Evolutionary conservation across 2,329 filamentous ascomycete species (phyloP).

Genomic region (Alternaria ethzedia): DNA sequence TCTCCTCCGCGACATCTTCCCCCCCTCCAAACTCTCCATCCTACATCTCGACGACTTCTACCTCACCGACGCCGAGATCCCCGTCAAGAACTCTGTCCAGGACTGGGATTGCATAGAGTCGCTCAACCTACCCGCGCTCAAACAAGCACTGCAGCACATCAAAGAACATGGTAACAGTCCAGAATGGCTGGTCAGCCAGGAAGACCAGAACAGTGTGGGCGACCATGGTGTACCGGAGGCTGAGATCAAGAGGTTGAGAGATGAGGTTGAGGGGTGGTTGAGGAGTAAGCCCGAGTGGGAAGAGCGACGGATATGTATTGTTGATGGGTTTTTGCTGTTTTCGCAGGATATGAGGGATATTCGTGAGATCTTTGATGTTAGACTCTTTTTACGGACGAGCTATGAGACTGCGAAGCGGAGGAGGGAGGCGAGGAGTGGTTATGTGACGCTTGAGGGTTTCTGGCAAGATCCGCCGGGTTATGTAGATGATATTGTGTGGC

Average conservation of each 20-base stretch:
- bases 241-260: slow-evolving; percentile 48
- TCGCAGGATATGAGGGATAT: slow-evolving; percentile 61
- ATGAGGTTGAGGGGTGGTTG: slow-evolving; percentile 19
- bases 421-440: slow-evolving; percentile 73
- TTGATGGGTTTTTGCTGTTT: slow-evolving; percentile 91
- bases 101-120: slow-evolving; percentile 94
- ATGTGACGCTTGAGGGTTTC: slow-evolving; percentile 83
- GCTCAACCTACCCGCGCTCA: slow-evolving; percentile 73
- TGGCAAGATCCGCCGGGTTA: slow-evolving; percentile 96
- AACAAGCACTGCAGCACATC: slow-evolving; percentile 72
- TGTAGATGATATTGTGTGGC: slow-evolving; percentile 94
- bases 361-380: slow-evolving; percentile 71
- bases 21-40: slow-evolving; percentile 67
- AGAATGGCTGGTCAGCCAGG: slow-evolving; percentile 58
- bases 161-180: slow-evolving; percentile 68
- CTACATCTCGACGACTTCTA: slow-evolving; percentile 98
- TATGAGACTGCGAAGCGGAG: slow-evolving; percentile 68
- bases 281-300: slow-evolving; percentile 22
- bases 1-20: slow-evolving; percentile 81
- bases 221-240: slow-evolving; percentile 43
- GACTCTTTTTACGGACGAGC: slow-evolving; percentile 74
- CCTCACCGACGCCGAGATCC: slow-evolving; percentile 73
- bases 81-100: slow-evolving; percentile 61
- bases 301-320: slow-evolving; percentile 60
- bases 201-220: slow-evolving; percentile 63